Evolutionary conservation across 257 asterid species (phyloP).

Genomic region (Buddleja alternifolia): DNA sequence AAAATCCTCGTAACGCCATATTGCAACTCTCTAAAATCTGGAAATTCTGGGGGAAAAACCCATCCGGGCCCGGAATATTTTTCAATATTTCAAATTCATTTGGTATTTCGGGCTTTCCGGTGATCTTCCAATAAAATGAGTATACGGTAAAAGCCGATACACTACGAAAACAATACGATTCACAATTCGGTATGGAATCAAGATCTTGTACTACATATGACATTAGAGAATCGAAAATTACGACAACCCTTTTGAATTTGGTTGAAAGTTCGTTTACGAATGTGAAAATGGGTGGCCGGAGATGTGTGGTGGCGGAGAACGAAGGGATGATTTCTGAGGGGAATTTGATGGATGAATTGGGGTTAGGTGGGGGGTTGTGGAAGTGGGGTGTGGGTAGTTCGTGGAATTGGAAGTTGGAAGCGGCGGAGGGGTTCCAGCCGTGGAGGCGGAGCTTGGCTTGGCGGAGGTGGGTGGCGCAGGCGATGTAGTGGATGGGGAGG

Average conservation of each 20-base stretch:
- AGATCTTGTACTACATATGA: not conserved
- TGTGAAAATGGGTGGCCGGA: constrained; percentile 36
- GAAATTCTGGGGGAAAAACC: constrained; percentile 30
- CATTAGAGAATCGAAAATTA: constrained; percentile 15
- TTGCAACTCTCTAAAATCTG: not conserved
- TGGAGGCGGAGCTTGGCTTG: constrained; percentile 41
- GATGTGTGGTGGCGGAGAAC: constrained; percentile 35
- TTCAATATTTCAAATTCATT: constrained; percentile 1
- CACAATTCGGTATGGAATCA: constrained; percentile 38
- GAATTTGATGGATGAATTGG: constrained; percentile 40
- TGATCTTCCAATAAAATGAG: constrained; percentile 22
- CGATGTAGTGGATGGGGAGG: constrained; percentile 38
- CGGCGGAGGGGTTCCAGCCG: constrained; percentile 28
- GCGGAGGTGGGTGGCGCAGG: constrained; percentile 48
- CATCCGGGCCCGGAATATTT: constrained; percentile 31
- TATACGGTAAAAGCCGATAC: constrained; percentile 35
- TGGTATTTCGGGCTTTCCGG: constrained; percentile 31
- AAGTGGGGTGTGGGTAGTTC: constrained; percentile 29
- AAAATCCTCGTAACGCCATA: not conserved
- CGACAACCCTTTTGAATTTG: not conserved
- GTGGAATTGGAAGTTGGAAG: constrained; percentile 35
- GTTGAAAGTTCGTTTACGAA: not conserved
- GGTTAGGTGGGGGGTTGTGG: constrained; percentile 46
- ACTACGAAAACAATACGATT: constrained; percentile 49
- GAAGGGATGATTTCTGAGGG: constrained; percentile 53